Evolutionary conservation across 495 filamentous ascomycete genomes (phyloP).

Genomic region (Delitschia confertaspora): DNA sequence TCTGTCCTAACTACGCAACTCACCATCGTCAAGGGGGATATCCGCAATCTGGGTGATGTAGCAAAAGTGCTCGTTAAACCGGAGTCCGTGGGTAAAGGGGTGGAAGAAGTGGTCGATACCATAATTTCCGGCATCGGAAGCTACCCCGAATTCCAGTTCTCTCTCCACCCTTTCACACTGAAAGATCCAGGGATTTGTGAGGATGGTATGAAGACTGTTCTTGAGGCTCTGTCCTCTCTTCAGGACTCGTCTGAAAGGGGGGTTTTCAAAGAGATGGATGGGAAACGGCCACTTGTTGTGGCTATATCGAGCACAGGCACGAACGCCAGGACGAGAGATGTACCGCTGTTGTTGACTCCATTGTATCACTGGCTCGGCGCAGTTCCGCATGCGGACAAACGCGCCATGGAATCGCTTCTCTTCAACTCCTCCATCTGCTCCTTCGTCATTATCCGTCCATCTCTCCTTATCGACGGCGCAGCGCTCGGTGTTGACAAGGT

Average conservation of each 20-base stretch:
- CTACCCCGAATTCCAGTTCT: constrained; percentile 24
- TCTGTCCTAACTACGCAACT: constrained; percentile 26
- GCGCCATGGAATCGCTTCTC: constrained; percentile 45
- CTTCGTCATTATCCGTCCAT: constrained; percentile 45
- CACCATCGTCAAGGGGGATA: constrained; percentile 31
- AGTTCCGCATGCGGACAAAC: constrained; percentile 51
- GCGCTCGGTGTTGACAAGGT: constrained; percentile 25
- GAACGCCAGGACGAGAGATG: constrained; percentile 40
- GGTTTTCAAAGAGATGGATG: constrained; percentile 6
- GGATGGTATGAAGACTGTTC: constrained; percentile 40
- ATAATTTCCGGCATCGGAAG: constrained; percentile 34
- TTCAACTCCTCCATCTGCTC: constrained; percentile 29
- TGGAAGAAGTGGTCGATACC: constrained; percentile 24
- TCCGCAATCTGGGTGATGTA: constrained; percentile 28
- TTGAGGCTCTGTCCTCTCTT: constrained; percentile 36
- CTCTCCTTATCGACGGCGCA: constrained; percentile 29
- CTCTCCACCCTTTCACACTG: constrained; percentile 34
- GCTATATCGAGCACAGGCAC: constrained; percentile 49
- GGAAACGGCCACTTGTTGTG: constrained; percentile 39
- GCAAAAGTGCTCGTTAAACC: constrained; percentile 19
- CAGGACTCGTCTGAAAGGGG: neutral
- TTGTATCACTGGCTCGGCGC: constrained; percentile 45
- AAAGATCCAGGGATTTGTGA: constrained; percentile 53
- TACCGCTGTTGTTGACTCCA: constrained; percentile 42
- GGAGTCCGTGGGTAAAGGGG: constrained; percentile 1